Conservation (phyloP, 495 filamentous ascomycete species). For the Endocarpon pusillum region DNA sequence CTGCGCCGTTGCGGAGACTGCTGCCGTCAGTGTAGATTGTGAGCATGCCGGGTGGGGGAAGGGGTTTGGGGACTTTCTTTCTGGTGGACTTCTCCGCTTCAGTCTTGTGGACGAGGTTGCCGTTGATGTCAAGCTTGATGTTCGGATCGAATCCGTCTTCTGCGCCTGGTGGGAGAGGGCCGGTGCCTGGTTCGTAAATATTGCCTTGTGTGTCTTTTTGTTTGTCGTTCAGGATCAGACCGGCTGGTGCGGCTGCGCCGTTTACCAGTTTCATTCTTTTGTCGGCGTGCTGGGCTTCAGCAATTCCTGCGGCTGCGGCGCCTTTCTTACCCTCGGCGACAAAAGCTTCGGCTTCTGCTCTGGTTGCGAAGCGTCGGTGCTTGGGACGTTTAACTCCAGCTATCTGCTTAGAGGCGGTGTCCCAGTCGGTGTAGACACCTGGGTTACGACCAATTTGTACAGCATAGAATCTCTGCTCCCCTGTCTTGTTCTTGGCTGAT, state of each 20-base stretch:
- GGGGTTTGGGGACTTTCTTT: conserved; percentile 20
- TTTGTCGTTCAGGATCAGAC: conserved; percentile 16
- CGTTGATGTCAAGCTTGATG: conserved; percentile 36
- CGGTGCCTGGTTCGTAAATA: conserved; percentile 34
- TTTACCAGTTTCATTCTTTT: conserved; percentile 19
- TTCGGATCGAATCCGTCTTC: conserved; percentile 48
- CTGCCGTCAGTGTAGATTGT: conserved; percentile 86
- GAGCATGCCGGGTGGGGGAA: conserved; percentile 32
- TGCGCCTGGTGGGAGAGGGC: conserved; percentile 33
- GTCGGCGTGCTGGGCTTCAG: conserved; percentile 9
- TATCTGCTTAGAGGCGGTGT: conserved; percentile 59
- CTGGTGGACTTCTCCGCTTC: conserved; percentile 27
- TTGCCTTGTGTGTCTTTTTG: conserved; percentile 17
- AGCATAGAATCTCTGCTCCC: conserved; percentile 49
- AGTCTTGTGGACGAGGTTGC: conserved; percentile 42
- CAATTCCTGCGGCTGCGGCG: conserved; percentile 13
- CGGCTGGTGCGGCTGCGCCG: conserved; percentile 9
- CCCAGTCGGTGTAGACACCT: conserved; percentile 82
- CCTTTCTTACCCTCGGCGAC: conserved; percentile 26
- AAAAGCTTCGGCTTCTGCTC: conserved; percentile 61
- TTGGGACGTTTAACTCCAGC: conserved; percentile 60
- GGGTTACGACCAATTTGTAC: conserved; percentile 69
- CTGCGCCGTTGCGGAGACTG: conserved; percentile 55
- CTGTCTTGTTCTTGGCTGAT: conserved; percentile 19
- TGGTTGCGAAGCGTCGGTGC: conserved; percentile 62